Percentiles rank a stretch among this genome's conserved stretches.
Evolutionary conservation across 257 asterid species (phyloP).

Genomic region (Primulina huaijiensis): DNA sequence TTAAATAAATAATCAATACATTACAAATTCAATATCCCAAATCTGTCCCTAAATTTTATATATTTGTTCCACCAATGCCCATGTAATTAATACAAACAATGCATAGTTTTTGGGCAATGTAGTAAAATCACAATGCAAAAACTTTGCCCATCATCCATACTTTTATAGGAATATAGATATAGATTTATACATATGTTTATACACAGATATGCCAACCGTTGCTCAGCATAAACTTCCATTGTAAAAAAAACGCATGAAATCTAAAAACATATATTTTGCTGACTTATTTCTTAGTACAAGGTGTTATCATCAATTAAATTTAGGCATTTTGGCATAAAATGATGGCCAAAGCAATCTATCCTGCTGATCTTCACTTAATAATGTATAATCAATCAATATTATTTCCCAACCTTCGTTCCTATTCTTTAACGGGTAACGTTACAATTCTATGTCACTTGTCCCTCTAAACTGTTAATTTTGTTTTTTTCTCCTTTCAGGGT

Average conservation of each 20-base stretch:
- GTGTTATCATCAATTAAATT: not conserved
- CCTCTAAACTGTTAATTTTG: not conserved
- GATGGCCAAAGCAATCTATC: not conserved
- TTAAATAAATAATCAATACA: too few relatives aligned
- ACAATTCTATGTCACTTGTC: not conserved
- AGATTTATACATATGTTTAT: not conserved
- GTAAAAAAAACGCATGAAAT: too few relatives aligned
- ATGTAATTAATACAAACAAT: too few relatives aligned
- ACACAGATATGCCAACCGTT: not conserved
- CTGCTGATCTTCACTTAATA: not conserved
- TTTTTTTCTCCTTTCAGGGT: conserved; percentile 47
- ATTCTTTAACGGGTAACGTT: not conserved
- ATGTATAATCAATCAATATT: not conserved
- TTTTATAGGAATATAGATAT: too few relatives aligned
- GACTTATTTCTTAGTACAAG: not conserved
- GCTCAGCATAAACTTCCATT: conserved; percentile 3
- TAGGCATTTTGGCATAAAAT: not conserved
- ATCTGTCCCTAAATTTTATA: too few relatives aligned
- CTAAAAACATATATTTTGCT: not conserved
- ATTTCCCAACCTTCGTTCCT: not conserved
- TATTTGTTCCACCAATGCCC: too few relatives aligned
- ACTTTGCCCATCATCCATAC: too few relatives aligned
- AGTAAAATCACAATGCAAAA: too few relatives aligned
- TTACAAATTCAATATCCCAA: too few relatives aligned
- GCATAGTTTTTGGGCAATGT: too few relatives aligned